Evolutionary conservation across 345 rosid genomes (phyloP).

Genomic region (Lepidium didymum): DNA sequence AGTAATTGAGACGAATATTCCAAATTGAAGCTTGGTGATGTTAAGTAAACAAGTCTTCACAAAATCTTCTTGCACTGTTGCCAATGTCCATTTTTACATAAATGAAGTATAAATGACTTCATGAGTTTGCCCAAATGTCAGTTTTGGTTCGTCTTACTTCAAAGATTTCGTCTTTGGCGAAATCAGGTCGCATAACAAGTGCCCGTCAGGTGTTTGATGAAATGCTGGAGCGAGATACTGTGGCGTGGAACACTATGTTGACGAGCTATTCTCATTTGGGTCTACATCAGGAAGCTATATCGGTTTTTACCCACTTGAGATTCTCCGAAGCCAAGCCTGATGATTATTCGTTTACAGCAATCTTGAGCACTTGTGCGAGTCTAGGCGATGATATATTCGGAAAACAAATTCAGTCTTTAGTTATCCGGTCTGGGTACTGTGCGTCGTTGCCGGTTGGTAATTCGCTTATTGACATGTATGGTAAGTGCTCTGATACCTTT

Average conservation of each 20-base stretch:
- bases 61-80: no score
- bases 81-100: no score
- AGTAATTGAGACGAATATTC: no score
- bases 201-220: slow-evolving; percentile 72
- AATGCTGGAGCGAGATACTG: slow-evolving; percentile 46
- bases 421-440: slow-evolving; percentile 37
- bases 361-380: slow-evolving; percentile 48
- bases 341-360: slow-evolving; percentile 58
- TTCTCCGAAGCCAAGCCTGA: slow-evolving; percentile 35
- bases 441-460: slow-evolving; percentile 48
- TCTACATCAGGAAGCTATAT: slow-evolving; percentile 44
- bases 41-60: no score
- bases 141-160: slow-evolving; percentile 40
- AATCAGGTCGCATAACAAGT: slow-evolving; percentile 35
- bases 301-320: slow-evolving; percentile 44
- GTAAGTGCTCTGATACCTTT: slow-evolving; percentile 49
- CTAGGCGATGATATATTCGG: slow-evolving; percentile 37
- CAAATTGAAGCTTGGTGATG: no score
- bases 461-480: slow-evolving; percentile 70
- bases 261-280: slow-evolving; percentile 56
- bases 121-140: slow-evolving; percentile 3
- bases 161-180: slow-evolving; percentile 33
- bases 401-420: slow-evolving; percentile 40
- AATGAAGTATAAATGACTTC: background rate
- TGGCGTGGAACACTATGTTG: slow-evolving; percentile 80